phyloP scores from a whole-genome alignment of 257 asterid genomes.

The Solanum lycopersicoides region DNA sequence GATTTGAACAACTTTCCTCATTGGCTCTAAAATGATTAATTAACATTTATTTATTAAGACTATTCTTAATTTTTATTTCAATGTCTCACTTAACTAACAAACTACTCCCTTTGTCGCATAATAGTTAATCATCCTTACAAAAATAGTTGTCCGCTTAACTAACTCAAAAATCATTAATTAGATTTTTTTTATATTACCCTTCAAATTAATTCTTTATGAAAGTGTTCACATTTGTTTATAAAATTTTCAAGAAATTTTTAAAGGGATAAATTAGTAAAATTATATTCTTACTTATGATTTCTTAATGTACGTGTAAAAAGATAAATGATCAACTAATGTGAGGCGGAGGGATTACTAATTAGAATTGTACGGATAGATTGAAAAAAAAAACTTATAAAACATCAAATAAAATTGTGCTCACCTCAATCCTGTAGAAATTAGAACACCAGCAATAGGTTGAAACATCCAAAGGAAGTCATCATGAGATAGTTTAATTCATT shows the following conservation, averaged over 20 bases:
- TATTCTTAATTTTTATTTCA: background rate
- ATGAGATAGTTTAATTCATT: background rate
- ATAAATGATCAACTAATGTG: no score
- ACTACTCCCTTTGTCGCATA: background rate
- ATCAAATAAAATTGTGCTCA: background rate
- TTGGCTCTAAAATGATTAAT: background rate
- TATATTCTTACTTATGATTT: no score
- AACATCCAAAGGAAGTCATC: background rate
- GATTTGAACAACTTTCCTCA: background rate
- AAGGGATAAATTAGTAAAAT: no score
- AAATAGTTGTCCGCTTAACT: no score
- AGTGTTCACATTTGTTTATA: no score
- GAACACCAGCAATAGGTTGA: background rate
- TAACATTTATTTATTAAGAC: background rate
- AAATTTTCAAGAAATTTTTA: no score
- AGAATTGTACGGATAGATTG: background rate
- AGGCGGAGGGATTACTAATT: background rate
- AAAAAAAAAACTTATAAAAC: background rate
- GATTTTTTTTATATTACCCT: no score
- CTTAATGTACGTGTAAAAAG: no score
- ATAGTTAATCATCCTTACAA: no score
- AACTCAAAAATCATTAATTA: no score
- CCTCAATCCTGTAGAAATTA: background rate
- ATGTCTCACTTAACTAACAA: background rate
- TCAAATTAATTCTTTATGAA: no score